phyloP scores from a whole-genome alignment of 2,329 filamentous ascomycete species.

The Arthrobotrys conoides region DNA sequence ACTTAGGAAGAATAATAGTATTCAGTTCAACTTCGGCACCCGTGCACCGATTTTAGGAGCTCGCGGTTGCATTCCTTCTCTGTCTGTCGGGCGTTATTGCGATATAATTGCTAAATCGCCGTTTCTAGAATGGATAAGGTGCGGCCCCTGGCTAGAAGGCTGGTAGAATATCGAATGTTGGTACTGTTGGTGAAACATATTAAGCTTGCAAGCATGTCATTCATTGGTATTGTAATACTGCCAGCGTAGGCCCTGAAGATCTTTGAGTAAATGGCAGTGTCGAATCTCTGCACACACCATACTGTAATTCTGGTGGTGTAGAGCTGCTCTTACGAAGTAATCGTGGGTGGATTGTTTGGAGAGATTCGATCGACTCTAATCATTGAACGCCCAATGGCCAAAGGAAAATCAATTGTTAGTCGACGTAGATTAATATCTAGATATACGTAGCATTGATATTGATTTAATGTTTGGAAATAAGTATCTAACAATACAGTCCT shows the following conservation, averaged over 20 bases:
- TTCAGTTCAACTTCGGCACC: not conserved
- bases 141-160: not conserved
- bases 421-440: no score
- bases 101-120: constrained; percentile 17
- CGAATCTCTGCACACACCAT: not conserved
- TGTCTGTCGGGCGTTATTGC: not conserved
- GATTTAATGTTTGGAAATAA: no score
- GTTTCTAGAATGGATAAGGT: not conserved
- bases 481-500: no score
- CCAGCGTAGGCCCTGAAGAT: not conserved
- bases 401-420: no score
- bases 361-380: not conserved
- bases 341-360: not conserved
- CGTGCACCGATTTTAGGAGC: constrained; percentile 22
- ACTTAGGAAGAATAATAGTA: not conserved
- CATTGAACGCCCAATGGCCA: no score
- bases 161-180: constrained; percentile 38
- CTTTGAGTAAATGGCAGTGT: not conserved
- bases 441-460: no score
- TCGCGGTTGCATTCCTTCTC: not conserved
- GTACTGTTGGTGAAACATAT: constrained; percentile 23
- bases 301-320: not conserved
- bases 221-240: not conserved
- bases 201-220: not conserved
- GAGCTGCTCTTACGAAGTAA: not conserved